Base-by-base conservation (phyloP, 257 asterid genomes). In the Salvia rosmarinus region DNA sequence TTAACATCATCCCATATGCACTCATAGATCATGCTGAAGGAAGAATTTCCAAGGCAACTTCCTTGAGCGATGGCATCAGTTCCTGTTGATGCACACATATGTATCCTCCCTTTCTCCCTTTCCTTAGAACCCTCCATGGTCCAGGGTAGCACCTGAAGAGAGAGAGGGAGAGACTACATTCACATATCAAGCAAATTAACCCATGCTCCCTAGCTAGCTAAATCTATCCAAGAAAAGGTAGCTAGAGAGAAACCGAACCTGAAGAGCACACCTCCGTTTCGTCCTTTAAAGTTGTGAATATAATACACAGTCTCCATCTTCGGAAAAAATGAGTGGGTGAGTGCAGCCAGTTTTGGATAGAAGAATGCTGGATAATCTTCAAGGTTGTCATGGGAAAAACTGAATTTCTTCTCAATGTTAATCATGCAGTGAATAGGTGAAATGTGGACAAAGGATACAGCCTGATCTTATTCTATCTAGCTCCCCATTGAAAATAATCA, bases 381-480 rank as follows among this genome's bases (percentile, higher is more conserved):
- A 40, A 44, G 6, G 8, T 54, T 51, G 84, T 54, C 25, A 54
- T 9, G 5, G 34, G 16, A 16, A 54, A 51, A 52, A 9, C 1
- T 9, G 1, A 6, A 34, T 34, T 34, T 34, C 5, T 6, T 34
- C 6, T 34, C 1, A 49, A 49, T 12, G 17, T 16, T 0, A 49
- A 68, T 37, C 2, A 61, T n/a, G 42, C 57, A 64, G 54, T 56
- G n/a, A 57, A n/a, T 12, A 46, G 37, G 44, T 60, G 9, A 4
- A 46, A 17, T 12, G 42, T 32, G 16, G 49, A 46, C 63, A 20
- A 89, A 85, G 96, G 96, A 93, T 93, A 93, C 98, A 93, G 1
- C 98, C 98, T 10, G 98, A 90, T 90, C 98, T 85, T 78, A 93
- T 90, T 60, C 96, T 84, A 78, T 93, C 97, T 35, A 93, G 96